These are phyloP conservation scores for Suaeda aralocaspica DNA, from an alignment of 148 eudicot genomes.

Conservation along the genomic window DNA sequence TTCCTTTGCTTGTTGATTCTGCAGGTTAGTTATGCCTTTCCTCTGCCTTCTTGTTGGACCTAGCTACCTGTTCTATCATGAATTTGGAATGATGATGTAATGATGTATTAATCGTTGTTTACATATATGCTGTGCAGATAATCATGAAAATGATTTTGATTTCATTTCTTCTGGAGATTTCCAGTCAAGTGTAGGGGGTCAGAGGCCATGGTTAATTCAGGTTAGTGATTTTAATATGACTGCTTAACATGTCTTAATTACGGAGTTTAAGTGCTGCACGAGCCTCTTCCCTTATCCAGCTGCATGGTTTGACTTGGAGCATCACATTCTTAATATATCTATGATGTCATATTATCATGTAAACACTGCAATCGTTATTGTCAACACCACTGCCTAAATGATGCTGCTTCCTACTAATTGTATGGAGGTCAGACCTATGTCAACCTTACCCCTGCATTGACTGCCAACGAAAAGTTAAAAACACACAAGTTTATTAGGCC, in stretches of 20 bases:
- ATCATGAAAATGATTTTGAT: constrained; percentile 35
- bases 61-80: background rate
- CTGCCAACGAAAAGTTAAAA: background rate
- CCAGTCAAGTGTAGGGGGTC: constrained; percentile 35
- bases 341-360: background rate
- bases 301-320: background rate
- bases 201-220: constrained; percentile 56
- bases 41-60: constrained; percentile 4
- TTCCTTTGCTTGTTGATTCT: constrained; percentile 52
- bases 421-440: background rate
- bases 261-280: background rate
- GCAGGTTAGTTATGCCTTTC: constrained; percentile 47
- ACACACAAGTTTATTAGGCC: too few species aligned
- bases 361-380: background rate
- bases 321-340: background rate
- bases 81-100: constrained; percentile 1
- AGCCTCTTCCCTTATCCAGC: too few species aligned
- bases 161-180: constrained; percentile 45
- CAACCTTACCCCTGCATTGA: background rate
- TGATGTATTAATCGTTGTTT: background rate
- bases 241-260: background rate
- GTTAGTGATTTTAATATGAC: constrained; percentile 30
- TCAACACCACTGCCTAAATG: background rate
- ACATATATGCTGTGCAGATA: constrained; percentile 35
- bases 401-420: background rate